phyloP scores from a whole-genome alignment of 805 yeast genomes.

The Saturnispora dispora region DNA sequence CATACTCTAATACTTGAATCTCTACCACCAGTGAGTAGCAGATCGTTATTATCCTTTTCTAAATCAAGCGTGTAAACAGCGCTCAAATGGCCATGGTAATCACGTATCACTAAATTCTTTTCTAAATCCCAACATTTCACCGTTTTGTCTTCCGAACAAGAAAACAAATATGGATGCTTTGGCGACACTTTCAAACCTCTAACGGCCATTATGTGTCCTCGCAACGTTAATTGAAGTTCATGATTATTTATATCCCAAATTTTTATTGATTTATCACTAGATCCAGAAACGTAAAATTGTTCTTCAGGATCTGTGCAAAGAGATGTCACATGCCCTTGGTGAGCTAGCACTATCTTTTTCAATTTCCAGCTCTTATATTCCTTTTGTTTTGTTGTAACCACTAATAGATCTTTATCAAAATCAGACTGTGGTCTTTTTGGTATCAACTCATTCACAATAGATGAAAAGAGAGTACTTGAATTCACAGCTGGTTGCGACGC shows the following conservation, averaged over 20 bases:
- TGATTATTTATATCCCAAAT: slow-evolving; percentile 83
- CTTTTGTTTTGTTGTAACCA: neutral
- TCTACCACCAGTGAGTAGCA: slow-evolving; percentile 80
- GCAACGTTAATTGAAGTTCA: slow-evolving; percentile 58
- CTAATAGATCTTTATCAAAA: neutral
- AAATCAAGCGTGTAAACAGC: slow-evolving; percentile 77
- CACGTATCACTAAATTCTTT: slow-evolving; percentile 67
- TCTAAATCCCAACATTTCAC: slow-evolving; percentile 96
- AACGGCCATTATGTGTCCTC: slow-evolving; percentile 90
- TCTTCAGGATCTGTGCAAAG: slow-evolving; percentile 78
- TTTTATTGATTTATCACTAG: slow-evolving; percentile 80
- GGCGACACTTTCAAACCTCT: slow-evolving; percentile 65
- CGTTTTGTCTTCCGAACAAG: slow-evolving; percentile 88
- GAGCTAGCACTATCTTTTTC: slow-evolving; percentile 72
- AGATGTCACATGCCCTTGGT: slow-evolving; percentile 87
- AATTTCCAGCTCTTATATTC: slow-evolving; percentile 50
- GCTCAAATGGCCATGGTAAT: slow-evolving; percentile 90
- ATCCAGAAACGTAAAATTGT: slow-evolving; percentile 87
- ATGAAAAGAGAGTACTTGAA: neutral
- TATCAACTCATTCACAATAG: neutral
- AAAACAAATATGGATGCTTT: slow-evolving; percentile 79
- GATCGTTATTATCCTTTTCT: slow-evolving; percentile 73
- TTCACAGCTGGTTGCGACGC: neutral
- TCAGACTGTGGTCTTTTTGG: neutral
- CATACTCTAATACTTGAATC: slow-evolving; percentile 83